A percentile compares a stretch with the other conserved stretches of the same genome.
phyloP scores from a whole-genome alignment of 2,329 filamentous ascomycete species.

The Colletotrichum siamense region DNA sequence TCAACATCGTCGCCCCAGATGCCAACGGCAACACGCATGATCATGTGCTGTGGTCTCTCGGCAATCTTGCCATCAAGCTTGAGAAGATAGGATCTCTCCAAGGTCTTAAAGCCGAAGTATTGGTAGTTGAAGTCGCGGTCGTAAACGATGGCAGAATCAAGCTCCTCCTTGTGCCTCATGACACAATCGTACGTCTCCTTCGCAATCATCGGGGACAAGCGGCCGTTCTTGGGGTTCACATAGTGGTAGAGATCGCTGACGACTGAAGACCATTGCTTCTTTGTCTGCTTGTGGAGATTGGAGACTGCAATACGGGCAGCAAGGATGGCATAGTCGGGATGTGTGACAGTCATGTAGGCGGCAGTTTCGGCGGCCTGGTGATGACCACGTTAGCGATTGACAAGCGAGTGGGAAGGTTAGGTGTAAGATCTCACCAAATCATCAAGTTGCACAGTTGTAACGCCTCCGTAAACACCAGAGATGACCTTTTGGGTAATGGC shows the following conservation, averaged over 20 bases:
- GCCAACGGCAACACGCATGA: constrained; percentile 98
- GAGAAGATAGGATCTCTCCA: constrained; percentile 96
- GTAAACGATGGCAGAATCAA: constrained; percentile 98
- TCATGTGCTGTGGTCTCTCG: constrained; percentile 98
- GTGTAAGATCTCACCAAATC: constrained; percentile 77
- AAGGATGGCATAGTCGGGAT: constrained; percentile 98
- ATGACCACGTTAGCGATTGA: constrained; percentile 22
- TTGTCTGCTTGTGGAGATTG: constrained; percentile 99
- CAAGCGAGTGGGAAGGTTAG: too few species aligned
- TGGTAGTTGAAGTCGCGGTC: constrained; percentile 99
- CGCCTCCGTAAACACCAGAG: constrained; percentile 97
- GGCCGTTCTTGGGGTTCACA: constrained; percentile 90
- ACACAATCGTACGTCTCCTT: constrained; percentile 89
- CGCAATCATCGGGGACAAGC: constrained; percentile 91
- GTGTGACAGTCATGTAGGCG: constrained; percentile 99
- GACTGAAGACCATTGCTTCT: constrained; percentile 99
- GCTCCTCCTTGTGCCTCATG: constrained; percentile 94
- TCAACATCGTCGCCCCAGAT: constrained; percentile 97
- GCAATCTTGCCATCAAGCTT: constrained; percentile 96
- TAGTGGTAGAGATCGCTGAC: constrained; percentile 94
- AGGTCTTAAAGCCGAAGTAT: constrained; percentile 99
- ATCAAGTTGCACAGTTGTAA: constrained; percentile 94
- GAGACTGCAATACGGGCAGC: constrained; percentile 98
- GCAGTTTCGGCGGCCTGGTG: constrained; percentile 93
- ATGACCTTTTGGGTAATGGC: constrained; percentile 99